Evolutionary conservation across 257 asterid species (phyloP).

Genomic region (Capsicum rhomboideum): DNA sequence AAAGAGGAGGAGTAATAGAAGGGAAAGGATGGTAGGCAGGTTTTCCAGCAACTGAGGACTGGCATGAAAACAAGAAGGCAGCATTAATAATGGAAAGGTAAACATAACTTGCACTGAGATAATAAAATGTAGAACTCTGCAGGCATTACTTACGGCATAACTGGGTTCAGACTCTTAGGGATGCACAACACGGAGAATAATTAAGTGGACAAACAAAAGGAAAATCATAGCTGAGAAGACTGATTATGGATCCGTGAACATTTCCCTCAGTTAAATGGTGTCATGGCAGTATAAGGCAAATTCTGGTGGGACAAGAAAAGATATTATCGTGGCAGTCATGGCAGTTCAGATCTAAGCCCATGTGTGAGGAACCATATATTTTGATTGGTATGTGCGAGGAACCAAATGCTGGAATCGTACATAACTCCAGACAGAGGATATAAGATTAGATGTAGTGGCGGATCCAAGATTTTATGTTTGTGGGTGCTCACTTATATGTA

Average conservation of each 20-base stretch:
- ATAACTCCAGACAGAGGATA: not conserved
- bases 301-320: not conserved
- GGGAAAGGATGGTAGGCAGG: not conserved
- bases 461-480: no score
- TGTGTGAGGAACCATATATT: not conserved
- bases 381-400: not conserved
- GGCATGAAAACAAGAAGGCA: not conserved
- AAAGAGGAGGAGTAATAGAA: no score
- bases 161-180: not conserved
- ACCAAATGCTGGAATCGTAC: not conserved
- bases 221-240: not conserved
- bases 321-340: not conserved
- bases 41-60: not conserved
- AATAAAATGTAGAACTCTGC: not conserved
- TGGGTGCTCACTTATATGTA: no score
- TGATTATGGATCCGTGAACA: not conserved
- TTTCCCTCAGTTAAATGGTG: not conserved
- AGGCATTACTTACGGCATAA: not conserved
- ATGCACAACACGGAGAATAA: not conserved
- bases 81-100: not conserved
- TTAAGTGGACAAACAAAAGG: not conserved
- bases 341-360: not conserved
- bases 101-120: not conserved
- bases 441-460: not conserved
- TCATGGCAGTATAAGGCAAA: not conserved